Conservation (phyloP, 257 asterid genomes). For the Lycium barbarum region DNA sequence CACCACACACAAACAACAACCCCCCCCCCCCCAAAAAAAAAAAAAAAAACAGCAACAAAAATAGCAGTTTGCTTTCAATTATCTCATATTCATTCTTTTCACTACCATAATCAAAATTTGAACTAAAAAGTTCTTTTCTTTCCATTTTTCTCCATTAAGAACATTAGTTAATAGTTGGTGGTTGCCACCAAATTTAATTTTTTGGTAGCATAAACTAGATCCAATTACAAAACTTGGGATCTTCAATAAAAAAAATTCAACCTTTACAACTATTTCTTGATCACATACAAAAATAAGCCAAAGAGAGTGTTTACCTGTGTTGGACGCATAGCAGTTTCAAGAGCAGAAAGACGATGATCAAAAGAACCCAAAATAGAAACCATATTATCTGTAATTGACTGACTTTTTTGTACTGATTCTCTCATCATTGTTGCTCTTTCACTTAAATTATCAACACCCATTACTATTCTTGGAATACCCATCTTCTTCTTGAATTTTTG, state of each 20-base stretch:
- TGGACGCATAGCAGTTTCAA: slow-evolving; percentile 61
- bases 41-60: neutral
- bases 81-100: neutral
- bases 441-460: slow-evolving; percentile 43
- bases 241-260: neutral
- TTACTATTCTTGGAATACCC: slow-evolving; percentile 39
- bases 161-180: neutral
- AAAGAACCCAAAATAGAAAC: slow-evolving; percentile 55
- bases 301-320: slow-evolving; percentile 43
- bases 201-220: neutral
- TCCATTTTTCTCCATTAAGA: neutral
- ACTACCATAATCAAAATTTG: neutral
- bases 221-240: neutral
- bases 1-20: neutral
- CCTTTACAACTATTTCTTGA: neutral
- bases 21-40: neutral
- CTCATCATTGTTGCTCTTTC: slow-evolving; percentile 52
- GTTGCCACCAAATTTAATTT: slow-evolving; percentile 11
- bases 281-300: neutral
- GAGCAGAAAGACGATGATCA: slow-evolving; percentile 59
- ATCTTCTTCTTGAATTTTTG: slow-evolving; percentile 22
- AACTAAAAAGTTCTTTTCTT: neutral
- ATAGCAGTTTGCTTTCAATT: neutral
- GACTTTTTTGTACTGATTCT: slow-evolving; percentile 49
- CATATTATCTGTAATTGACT: slow-evolving; percentile 52